Percentiles rank a stretch among this genome's conserved stretches.
These are phyloP conservation scores for Fraxinus floribunda DNA, from an alignment of 305 asterid genomes.

Conservation along the genomic window DNA sequence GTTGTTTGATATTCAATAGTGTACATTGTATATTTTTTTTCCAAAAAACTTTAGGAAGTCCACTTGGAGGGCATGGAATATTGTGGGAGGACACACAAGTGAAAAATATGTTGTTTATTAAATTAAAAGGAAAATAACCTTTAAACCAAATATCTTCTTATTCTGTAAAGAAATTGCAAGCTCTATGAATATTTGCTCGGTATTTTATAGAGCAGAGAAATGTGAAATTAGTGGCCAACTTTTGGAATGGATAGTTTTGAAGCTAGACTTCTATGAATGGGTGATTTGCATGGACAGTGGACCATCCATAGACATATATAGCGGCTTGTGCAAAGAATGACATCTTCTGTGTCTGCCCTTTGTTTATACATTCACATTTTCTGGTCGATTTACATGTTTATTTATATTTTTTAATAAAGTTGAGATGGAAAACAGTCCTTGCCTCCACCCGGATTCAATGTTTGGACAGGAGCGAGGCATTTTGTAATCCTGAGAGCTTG, in stretches of 20 bases:
- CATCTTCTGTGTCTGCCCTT: not conserved
- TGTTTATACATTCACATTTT: too few species aligned
- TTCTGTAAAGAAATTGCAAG: not conserved
- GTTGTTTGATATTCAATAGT: too few species aligned
- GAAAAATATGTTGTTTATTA: slow-evolving; percentile 42
- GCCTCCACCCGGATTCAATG: too few species aligned
- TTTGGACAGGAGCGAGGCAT: too few species aligned
- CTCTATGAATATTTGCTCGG: not conserved
- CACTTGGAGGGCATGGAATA: slow-evolving; percentile 34
- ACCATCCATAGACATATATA: not conserved
- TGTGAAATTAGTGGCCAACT: slow-evolving; percentile 24
- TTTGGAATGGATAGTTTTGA: slow-evolving; percentile 26
- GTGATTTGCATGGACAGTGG: not conserved
- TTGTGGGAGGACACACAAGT: slow-evolving; percentile 45
- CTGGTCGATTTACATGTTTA: too few species aligned
- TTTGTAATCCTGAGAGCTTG: too few species aligned
- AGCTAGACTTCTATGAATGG: slow-evolving; percentile 7
- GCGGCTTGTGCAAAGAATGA: not conserved
- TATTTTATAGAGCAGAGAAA: not conserved
- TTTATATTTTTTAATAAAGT: too few species aligned
- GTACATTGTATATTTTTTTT: too few species aligned
- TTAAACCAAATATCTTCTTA: slow-evolving; percentile 40
- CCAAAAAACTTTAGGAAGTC: not conserved
- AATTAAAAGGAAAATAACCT: slow-evolving; percentile 29
- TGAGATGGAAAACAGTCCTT: too few species aligned